phyloP scores from a whole-genome alignment of 805 yeast genomes.

The Cyberlindnera xylosilytica region DNA sequence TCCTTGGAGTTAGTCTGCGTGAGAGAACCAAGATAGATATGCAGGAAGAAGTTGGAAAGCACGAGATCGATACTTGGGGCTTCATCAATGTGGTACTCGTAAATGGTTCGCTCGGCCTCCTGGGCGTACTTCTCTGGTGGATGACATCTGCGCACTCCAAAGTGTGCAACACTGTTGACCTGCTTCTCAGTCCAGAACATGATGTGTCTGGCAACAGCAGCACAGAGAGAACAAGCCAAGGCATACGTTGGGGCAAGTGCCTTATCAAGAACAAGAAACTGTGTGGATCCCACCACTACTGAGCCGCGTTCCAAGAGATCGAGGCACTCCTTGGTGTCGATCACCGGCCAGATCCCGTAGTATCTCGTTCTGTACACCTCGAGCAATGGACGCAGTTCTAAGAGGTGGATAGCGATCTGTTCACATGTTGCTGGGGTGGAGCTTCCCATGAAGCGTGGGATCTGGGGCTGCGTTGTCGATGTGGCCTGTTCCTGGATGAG shows the following conservation, averaged over 20 bases:
- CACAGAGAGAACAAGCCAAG: slow-evolving; percentile 22
- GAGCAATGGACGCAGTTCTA: slow-evolving; percentile 16
- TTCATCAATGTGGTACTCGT: slow-evolving; percentile 13
- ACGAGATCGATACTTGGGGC: slow-evolving; percentile 13
- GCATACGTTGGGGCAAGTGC: slow-evolving; percentile 18
- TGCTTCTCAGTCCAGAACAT: slow-evolving; percentile 19
- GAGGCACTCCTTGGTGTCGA: slow-evolving; percentile 14
- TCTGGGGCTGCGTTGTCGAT: not conserved
- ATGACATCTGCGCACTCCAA: slow-evolving; percentile 17
- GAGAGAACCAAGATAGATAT: slow-evolving; percentile 16
- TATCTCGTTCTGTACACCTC: slow-evolving; percentile 24
- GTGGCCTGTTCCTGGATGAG: slow-evolving; percentile 4
- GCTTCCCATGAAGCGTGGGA: too few relatives aligned
- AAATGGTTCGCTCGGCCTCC: slow-evolving; percentile 20
- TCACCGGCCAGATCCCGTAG: slow-evolving; percentile 26
- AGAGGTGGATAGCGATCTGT: slow-evolving; percentile 8
- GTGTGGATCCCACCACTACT: not conserved
- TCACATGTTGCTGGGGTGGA: too few relatives aligned
- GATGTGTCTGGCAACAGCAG: slow-evolving; percentile 20
- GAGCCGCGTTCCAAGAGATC: slow-evolving; percentile 2
- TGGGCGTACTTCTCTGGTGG: slow-evolving; percentile 15
- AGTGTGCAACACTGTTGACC: slow-evolving; percentile 5
- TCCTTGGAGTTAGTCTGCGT: slow-evolving; percentile 11
- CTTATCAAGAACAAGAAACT: slow-evolving; percentile 5
- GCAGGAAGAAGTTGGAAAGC: slow-evolving; percentile 19